Percentiles rank a stretch among this genome's conserved stretches.
Evolutionary conservation across 202 grass and related monocot species (phyloP).

Genomic region (Brachypodium distachyon): DNA sequence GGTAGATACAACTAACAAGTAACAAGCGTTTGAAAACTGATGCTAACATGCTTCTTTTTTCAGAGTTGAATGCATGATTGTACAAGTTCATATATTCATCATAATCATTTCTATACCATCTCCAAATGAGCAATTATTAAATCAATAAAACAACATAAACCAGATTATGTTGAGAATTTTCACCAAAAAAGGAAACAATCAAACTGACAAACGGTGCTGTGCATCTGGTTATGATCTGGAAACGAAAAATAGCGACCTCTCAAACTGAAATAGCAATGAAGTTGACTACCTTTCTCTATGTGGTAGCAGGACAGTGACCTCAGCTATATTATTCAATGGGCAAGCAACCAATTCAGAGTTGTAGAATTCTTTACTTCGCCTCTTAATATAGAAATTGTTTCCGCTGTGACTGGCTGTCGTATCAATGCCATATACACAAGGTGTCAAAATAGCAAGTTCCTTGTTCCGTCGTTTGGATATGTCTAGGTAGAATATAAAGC

Average conservation of each 20-base stretch:
- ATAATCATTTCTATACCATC: neutral
- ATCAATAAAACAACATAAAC: neutral
- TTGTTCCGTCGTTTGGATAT: constrained; percentile 49
- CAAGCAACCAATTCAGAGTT: constrained; percentile 84
- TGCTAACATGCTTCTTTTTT: neutral
- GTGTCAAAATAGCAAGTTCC: constrained; percentile 57
- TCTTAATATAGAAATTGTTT: constrained; percentile 75
- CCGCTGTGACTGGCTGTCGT: constrained; percentile 72
- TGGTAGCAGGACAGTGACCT: constrained; percentile 57
- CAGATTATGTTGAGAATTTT: neutral
- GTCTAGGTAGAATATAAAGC: constrained; percentile 68
- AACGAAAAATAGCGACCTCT: neutral
- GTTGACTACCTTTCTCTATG: constrained; percentile 82
- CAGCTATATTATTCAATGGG: constrained; percentile 65
- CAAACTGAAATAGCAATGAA: neutral
- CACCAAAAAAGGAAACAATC: neutral
- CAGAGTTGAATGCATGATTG: neutral
- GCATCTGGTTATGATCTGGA: neutral
- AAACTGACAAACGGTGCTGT: too few species aligned
- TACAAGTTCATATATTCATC: constrained; percentile 3
- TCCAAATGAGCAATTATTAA: neutral
- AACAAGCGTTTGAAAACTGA: neutral
- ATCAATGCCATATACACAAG: constrained; percentile 62
- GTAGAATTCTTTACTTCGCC: constrained; percentile 71
- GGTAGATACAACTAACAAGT: neutral